Base-by-base conservation (phyloP, 2,329 filamentous ascomycete species). In the Exophiala oligosperma region DNA sequence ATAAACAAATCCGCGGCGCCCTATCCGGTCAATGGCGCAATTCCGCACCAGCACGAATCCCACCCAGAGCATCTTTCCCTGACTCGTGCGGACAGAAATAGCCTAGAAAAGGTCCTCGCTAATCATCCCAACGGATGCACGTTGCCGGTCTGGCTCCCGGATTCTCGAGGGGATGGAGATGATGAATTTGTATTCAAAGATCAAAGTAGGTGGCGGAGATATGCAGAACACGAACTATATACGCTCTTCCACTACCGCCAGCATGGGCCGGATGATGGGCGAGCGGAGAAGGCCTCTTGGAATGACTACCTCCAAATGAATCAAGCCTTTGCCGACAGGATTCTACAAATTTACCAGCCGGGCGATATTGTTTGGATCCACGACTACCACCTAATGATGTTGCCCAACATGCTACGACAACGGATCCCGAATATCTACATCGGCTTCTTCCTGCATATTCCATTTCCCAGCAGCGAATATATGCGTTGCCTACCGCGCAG, bases 171-270 rank as follows among this genome's bases (percentile, higher is more conserved):
- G 64, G 81, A 84, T 5, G 80, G 84, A 0, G 82, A 89, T 37
- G 89, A 91, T 37, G 77, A 79, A 40, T 84, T 92, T 52, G 79
- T 84, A 38, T 79, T 97, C 64, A 90, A 88, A 67, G 90, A 96
- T 67, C 92, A 97, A 76, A 80, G 81, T 32, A 82, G 92, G 64
- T 97, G 94, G 93, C 84, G 92, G 63, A 84, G 89, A 41, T 97
- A 94, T 73, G 91, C 92, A 14, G 92, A 97, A 76, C 87, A 92
- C 70, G 90, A 96, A 68, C 81, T 97, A 28, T 97, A 96, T 76
- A 92, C 91, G 1, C 82, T 97, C 8, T 92, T 97, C 72, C 93
- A 97, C 75, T 97, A 97, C 81, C 96, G 96, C 76, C 91, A 94
- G 70, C 90, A 96, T 70, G 91, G 92, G 72, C 91, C 93, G 1